phyloP scores from a whole-genome alignment of 192 early-diverging fungal genomes.

The Coemansia reversa region DNA sequence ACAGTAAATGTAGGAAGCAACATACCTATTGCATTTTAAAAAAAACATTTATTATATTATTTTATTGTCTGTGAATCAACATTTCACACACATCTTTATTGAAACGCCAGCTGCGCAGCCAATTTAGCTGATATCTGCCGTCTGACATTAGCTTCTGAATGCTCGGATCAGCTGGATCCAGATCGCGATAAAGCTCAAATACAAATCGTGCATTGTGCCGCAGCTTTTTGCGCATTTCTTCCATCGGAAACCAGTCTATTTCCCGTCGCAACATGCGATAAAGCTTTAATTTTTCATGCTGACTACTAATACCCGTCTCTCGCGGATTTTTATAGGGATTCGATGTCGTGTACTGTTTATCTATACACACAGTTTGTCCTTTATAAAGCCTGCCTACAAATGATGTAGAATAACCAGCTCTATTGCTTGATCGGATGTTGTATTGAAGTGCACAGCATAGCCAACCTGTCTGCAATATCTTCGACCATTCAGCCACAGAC shows the following conservation, averaged over 20 bases:
- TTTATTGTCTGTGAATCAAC: conserved; percentile 5
- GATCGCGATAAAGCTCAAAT: conserved; percentile 46
- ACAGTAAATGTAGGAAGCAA: too few relatives aligned
- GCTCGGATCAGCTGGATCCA: conserved; percentile 10
- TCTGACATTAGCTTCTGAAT: conserved; percentile 14
- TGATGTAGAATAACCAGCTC: too few relatives aligned
- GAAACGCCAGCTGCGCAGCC: conserved; percentile 32
- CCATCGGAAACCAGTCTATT: conserved; percentile 14
- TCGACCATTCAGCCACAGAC: too few relatives aligned
- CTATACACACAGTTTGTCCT: too few relatives aligned
- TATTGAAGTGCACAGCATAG: too few relatives aligned
- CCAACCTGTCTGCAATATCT: too few relatives aligned
- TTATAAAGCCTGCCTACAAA: too few relatives aligned
- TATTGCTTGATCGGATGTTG: too few relatives aligned
- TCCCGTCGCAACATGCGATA: conserved; percentile 26
- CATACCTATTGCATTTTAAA: neutral
- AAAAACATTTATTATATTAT: neutral
- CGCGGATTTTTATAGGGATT: too few relatives aligned
- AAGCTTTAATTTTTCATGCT: neutral
- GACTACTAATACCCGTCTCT: neutral
- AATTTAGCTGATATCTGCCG: conserved; percentile 22
- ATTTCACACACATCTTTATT: conserved; percentile 10
- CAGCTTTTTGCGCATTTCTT: conserved; percentile 32
- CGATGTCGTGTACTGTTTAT: too few relatives aligned
- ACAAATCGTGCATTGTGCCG: conserved; percentile 35